These are phyloP conservation scores for Chrysoporthe austroafricana DNA, from an alignment of 2,329 filamentous ascomycete genomes.

Conservation along the genomic window DNA sequence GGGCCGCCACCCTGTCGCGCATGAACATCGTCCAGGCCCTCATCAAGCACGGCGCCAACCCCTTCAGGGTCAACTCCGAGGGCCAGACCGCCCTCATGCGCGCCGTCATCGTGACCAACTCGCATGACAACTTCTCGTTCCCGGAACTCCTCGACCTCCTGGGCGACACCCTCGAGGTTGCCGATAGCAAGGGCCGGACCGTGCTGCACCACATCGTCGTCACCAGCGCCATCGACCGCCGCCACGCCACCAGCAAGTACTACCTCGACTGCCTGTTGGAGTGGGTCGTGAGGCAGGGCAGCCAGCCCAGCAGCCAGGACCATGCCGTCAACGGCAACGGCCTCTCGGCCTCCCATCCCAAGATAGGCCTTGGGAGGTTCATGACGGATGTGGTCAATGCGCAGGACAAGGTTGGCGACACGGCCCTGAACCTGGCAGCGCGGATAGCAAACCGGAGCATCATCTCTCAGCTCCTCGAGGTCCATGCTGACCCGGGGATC, in stretches of 20 bases:
- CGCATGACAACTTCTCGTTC: conserved; percentile 87
- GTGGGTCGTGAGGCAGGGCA: conserved; percentile 86
- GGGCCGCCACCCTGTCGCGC: conserved; percentile 91
- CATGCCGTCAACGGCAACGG: conserved; percentile 31
- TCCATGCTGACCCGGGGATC: conserved; percentile 91
- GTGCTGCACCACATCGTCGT: conserved; percentile 96
- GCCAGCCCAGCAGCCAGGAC: conserved; percentile 46
- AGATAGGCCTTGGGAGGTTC: conserved; percentile 87
- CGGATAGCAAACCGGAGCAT: conserved; percentile 92
- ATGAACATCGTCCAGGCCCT: conserved; percentile 81
- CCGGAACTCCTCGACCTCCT: conserved; percentile 88
- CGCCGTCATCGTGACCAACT: conserved; percentile 91
- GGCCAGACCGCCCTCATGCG: conserved; percentile 94
- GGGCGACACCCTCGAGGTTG: conserved; percentile 85
- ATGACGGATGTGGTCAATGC: conserved; percentile 98
- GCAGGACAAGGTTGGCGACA: conserved; percentile 92
- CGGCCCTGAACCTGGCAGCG: conserved; percentile 90
- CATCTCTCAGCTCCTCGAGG: conserved; percentile 93
- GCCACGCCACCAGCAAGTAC: conserved; percentile 89
- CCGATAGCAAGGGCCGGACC: conserved; percentile 86
- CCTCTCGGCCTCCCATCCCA: conserved; percentile 47
- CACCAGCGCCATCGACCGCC: conserved; percentile 92
- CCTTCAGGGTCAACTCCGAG: conserved; percentile 83
- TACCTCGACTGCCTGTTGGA: conserved; percentile 94
- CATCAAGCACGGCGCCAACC: conserved; percentile 82